These are phyloP conservation scores for Sisymbrium altissimum DNA, from an alignment of 345 rosid genomes.

Conservation along the genomic window DNA sequence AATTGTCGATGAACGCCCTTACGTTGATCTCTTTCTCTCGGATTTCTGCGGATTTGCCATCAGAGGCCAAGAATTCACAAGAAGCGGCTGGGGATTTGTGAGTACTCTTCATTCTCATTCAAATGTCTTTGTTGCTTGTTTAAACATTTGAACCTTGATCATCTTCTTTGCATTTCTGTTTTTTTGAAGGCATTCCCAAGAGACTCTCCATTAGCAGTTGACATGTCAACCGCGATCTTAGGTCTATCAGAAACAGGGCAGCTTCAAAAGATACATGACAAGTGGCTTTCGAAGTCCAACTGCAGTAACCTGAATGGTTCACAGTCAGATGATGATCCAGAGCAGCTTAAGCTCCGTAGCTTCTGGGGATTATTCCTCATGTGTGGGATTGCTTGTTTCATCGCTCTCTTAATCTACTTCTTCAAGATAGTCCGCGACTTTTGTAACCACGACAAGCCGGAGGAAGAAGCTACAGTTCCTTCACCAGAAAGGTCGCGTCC, in stretches of 20 bases:
- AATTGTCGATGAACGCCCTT: slow-evolving; percentile 73
- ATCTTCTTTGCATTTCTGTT: not conserved
- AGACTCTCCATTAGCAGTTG: slow-evolving; percentile 81
- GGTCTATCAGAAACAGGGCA: slow-evolving; percentile 74
- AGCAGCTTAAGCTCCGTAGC: slow-evolving; percentile 65
- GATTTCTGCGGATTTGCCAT: slow-evolving; percentile 64
- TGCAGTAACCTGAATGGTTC: slow-evolving; percentile 43
- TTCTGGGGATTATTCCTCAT: slow-evolving; percentile 85
- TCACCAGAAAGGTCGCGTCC: slow-evolving; percentile 42
- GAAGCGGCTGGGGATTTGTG: slow-evolving; percentile 90
- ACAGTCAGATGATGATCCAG: slow-evolving; percentile 38
- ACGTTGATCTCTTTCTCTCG: slow-evolving; percentile 72
- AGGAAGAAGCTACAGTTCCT: slow-evolving; percentile 33
- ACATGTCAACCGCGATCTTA: slow-evolving; percentile 88
- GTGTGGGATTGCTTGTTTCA: slow-evolving; percentile 57
- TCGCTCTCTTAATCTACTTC: slow-evolving; percentile 62
- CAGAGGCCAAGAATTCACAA: slow-evolving; percentile 82
- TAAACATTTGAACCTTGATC: not conserved
- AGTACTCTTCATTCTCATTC: slow-evolving; percentile 34
- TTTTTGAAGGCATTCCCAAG: slow-evolving; percentile 68
- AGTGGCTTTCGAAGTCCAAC: slow-evolving; percentile 54
- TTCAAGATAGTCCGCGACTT: slow-evolving; percentile 49
- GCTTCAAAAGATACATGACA: slow-evolving; percentile 70
- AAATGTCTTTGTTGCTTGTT: not conserved
- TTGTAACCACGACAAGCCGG: slow-evolving; percentile 29